Conservation (phyloP, 2,329 filamentous ascomycete genomes). For the Trichoderma guizhouense region DNA sequence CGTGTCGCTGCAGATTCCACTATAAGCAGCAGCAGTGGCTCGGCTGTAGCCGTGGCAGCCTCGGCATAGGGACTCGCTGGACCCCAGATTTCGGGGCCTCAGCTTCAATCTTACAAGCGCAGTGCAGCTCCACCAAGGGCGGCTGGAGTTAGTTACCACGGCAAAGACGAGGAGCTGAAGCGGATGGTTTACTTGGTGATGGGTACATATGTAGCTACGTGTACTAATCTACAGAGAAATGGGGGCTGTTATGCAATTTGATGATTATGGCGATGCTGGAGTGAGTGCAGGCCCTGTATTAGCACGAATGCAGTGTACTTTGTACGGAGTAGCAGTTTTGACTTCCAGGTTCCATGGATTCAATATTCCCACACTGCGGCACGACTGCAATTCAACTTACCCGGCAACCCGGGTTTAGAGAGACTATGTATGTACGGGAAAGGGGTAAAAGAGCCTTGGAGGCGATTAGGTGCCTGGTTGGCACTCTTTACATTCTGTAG, state of each 20-base stretch:
- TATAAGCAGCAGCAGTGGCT: neutral
- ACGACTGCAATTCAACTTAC: neutral
- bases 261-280: neutral
- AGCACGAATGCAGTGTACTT: neutral
- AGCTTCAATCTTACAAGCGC: neutral
- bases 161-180: neutral
- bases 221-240: neutral
- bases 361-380: neutral
- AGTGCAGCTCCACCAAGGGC: neutral
- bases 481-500: neutral
- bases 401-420: neutral
- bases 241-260: neutral
- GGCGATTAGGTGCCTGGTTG: neutral
- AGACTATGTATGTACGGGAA: neutral
- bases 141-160: neutral
- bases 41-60: conserved; percentile 15
- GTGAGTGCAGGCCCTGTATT: neutral
- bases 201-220: neutral
- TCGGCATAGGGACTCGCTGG: conserved; percentile 13
- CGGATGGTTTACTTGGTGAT: neutral
- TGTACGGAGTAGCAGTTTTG: neutral
- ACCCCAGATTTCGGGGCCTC: conserved; percentile 9
- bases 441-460: neutral
- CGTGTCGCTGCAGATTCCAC: conserved; percentile 10
- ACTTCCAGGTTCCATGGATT: neutral